A percentile compares a stretch with the other conserved stretches of the same genome.
Conservation (phyloP, 1,284 basidiomycete species). For the Apiotrichum sp. region DNA sequence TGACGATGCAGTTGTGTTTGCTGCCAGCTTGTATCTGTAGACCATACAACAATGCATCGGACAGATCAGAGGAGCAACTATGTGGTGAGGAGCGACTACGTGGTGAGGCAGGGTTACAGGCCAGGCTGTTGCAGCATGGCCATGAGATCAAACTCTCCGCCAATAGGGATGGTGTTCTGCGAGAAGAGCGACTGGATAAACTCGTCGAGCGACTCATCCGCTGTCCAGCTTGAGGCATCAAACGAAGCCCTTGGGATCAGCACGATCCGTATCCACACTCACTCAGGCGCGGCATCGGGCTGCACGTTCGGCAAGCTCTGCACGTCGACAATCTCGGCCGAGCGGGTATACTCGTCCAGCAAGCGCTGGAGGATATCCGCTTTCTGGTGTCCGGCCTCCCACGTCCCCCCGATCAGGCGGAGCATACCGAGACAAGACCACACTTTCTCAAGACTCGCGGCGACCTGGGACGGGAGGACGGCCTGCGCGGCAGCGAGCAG, state of each 20-base stretch:
- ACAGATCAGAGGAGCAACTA: too few species aligned
- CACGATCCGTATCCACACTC: too few species aligned
- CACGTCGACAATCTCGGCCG: slow-evolving; percentile 2
- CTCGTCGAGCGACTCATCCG: not conserved
- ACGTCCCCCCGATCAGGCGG: slow-evolving; percentile 7
- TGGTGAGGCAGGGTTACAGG: too few species aligned
- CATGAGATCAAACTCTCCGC: not conserved
- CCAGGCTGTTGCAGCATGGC: too few species aligned
- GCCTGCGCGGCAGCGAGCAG: slow-evolving; percentile 14
- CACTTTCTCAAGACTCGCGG: slow-evolving; percentile 4
- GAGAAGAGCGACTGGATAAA: not conserved
- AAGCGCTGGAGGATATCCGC: slow-evolving; percentile 9
- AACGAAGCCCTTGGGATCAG: not conserved
- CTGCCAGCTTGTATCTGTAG: slow-evolving; percentile 77
- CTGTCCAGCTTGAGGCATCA: not conserved
- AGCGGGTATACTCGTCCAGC: slow-evolving; percentile 4
- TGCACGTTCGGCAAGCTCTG: not conserved
- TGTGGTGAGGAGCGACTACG: too few species aligned
- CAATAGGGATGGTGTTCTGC: not conserved
- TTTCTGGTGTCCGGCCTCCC: slow-evolving; percentile 8
- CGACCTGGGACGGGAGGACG: not conserved
- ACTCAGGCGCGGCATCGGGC: too few species aligned
- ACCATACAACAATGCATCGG: not conserved
- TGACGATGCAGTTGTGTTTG: slow-evolving; percentile 62
- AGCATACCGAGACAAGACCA: slow-evolving; percentile 7